Evolutionary conservation across 169 alveolate species (phyloP), one percentile per base, ranked within the genome.

Genomic region (Plasmodium gallinaceum): DNA sequence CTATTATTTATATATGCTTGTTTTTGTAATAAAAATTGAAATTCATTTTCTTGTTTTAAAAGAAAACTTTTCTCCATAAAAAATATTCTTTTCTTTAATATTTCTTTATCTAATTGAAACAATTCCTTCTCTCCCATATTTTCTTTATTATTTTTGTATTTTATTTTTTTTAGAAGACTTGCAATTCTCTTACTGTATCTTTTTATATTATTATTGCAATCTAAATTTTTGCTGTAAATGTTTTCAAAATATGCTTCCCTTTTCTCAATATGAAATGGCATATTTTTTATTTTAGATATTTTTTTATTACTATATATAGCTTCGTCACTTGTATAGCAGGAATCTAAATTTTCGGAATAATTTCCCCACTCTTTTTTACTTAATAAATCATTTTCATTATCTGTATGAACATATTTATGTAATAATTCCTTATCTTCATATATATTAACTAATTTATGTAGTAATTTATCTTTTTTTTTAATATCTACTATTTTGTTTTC

Each of bases 1-100:
- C 71, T 86, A 52, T 61, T 86, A 5, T 86, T 60, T 51, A 86
- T 70, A 66, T 86, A 86, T 10, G 20, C 54, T 66, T 86, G 92
- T 42, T 48, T 69, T 57, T 86, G 57, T 45, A 86, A 66, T 37
- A 86, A 65, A 10, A 48, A 51, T 62, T 60, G 69, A 71, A 86
- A 86, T 71, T 71, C 78, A 7, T 16, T 7, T 70, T 86, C 54
- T 18, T 83, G 74, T 6, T 66, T 54, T 66, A 39, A 61, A 45
- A 69, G 24, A 7, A 54, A 60, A 16, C 43, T 46, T 57, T 83
- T 83, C 39, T 83, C 85, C n/a, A 16, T 26, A 18, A 37, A 57
- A 65, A 70, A 86, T 26, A 57, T 18, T 45, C 88, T 54, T 60
- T 86, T 70, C 43, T 62, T 45, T 48, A 71, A n/a, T 14, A 86